Base-by-base conservation (phyloP, 768 basidiomycete genomes). In the Russula foetens region DNA sequence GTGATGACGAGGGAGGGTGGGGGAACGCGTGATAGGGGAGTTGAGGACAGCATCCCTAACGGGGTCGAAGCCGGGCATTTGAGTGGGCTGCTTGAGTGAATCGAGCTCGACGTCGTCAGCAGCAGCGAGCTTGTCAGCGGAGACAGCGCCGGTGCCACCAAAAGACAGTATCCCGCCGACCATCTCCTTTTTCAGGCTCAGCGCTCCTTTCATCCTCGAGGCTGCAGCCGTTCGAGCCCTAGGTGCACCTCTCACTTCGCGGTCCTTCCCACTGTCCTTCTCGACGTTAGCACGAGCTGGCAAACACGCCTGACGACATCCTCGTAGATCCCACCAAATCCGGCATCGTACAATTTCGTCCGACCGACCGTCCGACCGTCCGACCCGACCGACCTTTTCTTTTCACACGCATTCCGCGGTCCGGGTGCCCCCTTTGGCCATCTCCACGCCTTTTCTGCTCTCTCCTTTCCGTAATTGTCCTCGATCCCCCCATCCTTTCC, bases 21-120 rank as follows among this genome's bases (percentile, higher is more conserved):
- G 74, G 51, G 78, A 69, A 65, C 77, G 77, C 43, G 79, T 77
- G 67, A 83, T 72, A 31, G 88, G 88, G 45, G 86, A 88, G 73
- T 88, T 88, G 67, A 88, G 81, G 68, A 90, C 86, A 63, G 90
- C 90, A 79, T 91, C 90, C 71, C 90, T 82, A 63, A 92, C 88
- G 68, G 90, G 88, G 79, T 91, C 90, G 79, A 90, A 90, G 59
- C 81, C 81, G 67, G 88, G 84, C 85, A 85, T 85, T 21, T 56
- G 49, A 35, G 49, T 56, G 15, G 44, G 39, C 21, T 61, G 60
- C 44, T 38, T 43, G 49, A 38, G 28, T 50, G 49, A 29, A 38
- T 51, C 14, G 29, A 11, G 49, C 48, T 52, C 60, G 39, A 56
- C 60, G 56, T 56, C 61, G 55, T 51, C 23, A 26, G 31, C 49